A percentile compares a stretch with the other conserved stretches of the same genome.
Conservation (phyloP, 305 asterid species). For the Salvia sclarea region DNA sequence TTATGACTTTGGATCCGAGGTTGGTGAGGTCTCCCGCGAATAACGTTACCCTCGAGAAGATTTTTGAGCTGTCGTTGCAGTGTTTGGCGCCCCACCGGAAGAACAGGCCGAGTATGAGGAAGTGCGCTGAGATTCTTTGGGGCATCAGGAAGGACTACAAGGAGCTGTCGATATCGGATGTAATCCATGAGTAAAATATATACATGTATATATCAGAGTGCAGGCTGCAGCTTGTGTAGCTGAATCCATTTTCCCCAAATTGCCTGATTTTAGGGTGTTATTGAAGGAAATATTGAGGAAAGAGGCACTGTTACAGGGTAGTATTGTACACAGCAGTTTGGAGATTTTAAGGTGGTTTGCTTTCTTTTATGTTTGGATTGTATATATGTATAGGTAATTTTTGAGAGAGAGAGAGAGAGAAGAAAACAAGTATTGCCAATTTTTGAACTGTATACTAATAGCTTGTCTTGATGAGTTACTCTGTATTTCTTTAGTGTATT, state of each 20-base stretch:
- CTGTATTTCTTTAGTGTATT: neutral
- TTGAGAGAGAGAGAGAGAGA: neutral
- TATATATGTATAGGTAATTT: constrained; percentile 1
- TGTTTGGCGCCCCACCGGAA: constrained; percentile 76
- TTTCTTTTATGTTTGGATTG: neutral
- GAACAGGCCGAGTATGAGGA: constrained; percentile 79
- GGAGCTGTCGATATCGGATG: constrained; percentile 44
- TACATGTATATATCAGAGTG: neutral
- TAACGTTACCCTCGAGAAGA: constrained; percentile 66
- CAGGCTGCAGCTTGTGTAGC: neutral
- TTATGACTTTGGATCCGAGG: constrained; percentile 71
- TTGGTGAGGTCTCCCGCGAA: constrained; percentile 62
- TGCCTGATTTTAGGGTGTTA: neutral
- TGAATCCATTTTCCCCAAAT: neutral
- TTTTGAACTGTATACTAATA: constrained; percentile 16
- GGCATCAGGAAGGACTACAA: constrained; percentile 71
- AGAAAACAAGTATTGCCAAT: neutral
- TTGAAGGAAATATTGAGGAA: constrained; percentile 6
- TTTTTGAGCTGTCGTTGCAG: constrained; percentile 63
- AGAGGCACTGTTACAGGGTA: neutral
- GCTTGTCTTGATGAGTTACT: constrained; percentile 24
- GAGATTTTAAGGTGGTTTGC: constrained; percentile 30
- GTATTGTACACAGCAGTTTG: constrained; percentile 16
- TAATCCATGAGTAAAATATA: constrained; percentile 1
- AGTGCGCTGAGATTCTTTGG: constrained; percentile 89